Percentiles rank a stretch among this genome's conserved stretches.
These are phyloP conservation scores for Dysphania ambrosioides DNA, from an alignment of 148 eudicot genomes.

Conservation along the genomic window DNA sequence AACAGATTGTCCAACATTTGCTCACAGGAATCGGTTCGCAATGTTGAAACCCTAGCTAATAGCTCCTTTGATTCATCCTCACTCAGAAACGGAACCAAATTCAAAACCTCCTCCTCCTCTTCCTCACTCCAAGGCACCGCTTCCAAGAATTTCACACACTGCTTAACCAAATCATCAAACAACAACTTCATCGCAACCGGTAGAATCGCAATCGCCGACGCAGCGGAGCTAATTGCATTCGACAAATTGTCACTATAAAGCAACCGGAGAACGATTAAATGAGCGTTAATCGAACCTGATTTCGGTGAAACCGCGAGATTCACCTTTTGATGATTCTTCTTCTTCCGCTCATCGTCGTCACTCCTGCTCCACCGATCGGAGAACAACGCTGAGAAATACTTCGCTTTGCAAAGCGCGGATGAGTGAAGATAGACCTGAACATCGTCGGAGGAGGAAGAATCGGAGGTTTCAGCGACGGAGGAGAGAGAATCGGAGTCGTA, in stretches of 20 bases:
- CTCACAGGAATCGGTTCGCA: constrained; percentile 39
- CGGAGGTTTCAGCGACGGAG: constrained; percentile 27
- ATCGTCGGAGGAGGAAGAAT: constrained; percentile 34
- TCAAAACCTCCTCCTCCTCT: constrained; percentile 53
- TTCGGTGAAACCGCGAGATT: constrained; percentile 41
- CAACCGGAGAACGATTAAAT: constrained; percentile 50
- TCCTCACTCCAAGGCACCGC: constrained; percentile 94
- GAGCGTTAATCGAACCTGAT: constrained; percentile 39
- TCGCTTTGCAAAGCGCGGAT: constrained; percentile 47
- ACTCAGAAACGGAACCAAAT: constrained; percentile 44
- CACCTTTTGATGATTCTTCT: constrained; percentile 16
- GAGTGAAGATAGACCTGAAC: constrained; percentile 64
- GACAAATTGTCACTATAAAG: constrained; percentile 55
- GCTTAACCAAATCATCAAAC: constrained; percentile 71
- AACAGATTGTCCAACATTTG: constrained; percentile 69
- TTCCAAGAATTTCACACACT: constrained; percentile 63
- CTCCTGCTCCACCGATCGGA: constrained; percentile 70
- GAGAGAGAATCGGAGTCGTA: constrained; percentile 33
- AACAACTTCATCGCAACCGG: constrained; percentile 67
- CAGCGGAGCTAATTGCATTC: constrained; percentile 26
- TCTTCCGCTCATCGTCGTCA: constrained; percentile 25
- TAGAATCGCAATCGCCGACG: constrained; percentile 45
- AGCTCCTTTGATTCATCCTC: constrained; percentile 59
- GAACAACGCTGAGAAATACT: constrained; percentile 63
- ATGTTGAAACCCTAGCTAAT: constrained; percentile 61